Evolutionary conservation across 2,329 filamentous ascomycete genomes (phyloP), one percentile per base, ranked within the genome.

Genomic region (Penicillium aurantiogriseum): DNA sequence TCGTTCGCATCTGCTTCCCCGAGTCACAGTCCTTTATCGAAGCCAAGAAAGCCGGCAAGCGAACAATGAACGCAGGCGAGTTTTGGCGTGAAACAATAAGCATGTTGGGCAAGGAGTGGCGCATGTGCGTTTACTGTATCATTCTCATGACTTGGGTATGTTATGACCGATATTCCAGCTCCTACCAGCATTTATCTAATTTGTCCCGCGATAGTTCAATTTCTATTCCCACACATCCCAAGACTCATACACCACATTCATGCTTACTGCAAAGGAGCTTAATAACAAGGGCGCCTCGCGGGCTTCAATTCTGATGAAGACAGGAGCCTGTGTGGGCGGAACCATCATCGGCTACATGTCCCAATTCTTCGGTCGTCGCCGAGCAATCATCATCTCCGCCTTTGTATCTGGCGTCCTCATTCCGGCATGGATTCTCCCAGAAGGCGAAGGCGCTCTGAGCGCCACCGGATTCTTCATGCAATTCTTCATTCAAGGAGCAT

Each of bases 291-390:
- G 80, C 0, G 87, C 89, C 5, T 88, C 83, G 8, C 85, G 88
- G n/a, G 88, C 88, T 17, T 88, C 85, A n/a, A 92, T 92, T 64
- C 74, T 92, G 57, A 91, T 91, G 86, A 92, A 92, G 76, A 85
- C 83, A 1, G 89, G 90, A 27, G 88, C 89, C 43, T 89, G 88
- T 64, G 84, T 91, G 1, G 89, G 69, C 5, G 69, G 69, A 19
- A 70, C 69, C 5, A 69, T 71, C 8, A 68, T 71, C 40, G 90
- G 90, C 23, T 92, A 92, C 71, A 66, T 86, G 8, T 90, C 87
- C 8, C 89, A 93, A 69, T 91, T 87, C 69, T 76, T 91, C 47
- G 90, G 90, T 15, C 88, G 90, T 35, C 85, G 90, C 15, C 70
- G 73, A 15, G 67, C 73, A 13, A 76, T 76, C 42, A 65, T 89